Evolutionary conservation across 805 yeast species (phyloP).

Genomic region (Candida golubevii): DNA sequence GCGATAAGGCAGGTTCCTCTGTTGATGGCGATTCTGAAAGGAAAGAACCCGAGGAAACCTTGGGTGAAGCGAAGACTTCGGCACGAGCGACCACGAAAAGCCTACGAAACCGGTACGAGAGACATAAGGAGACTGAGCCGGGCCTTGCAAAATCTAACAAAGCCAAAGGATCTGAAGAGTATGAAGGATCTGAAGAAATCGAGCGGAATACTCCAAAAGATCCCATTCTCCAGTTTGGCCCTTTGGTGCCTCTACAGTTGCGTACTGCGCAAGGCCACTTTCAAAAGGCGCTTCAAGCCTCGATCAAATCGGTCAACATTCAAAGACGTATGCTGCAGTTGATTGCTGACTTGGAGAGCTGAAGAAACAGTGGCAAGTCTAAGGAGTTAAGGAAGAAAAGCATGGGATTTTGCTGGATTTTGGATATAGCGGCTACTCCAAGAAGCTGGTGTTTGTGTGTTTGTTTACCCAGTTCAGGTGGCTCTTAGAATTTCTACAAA

Average conservation of each 20-base stretch:
- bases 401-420: too few relatives aligned
- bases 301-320: constrained; percentile 21
- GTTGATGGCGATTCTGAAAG: not conserved
- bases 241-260: constrained; percentile 41
- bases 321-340: constrained; percentile 15
- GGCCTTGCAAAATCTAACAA: not conserved
- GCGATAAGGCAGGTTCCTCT: not conserved
- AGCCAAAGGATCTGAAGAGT: not conserved
- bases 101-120: not conserved
- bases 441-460: too few relatives aligned
- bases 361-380: too few relatives aligned
- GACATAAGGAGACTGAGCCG: not conserved
- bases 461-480: too few relatives aligned
- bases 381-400: too few relatives aligned
- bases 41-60: not conserved
- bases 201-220: constrained; percentile 7
- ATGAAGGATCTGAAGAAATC: not conserved
- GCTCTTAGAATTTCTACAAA: too few relatives aligned
- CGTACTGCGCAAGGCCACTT: constrained; percentile 38
- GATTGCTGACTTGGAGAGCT: not conserved
- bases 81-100: not conserved
- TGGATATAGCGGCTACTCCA: too few relatives aligned
- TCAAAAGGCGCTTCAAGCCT: constrained; percentile 23
- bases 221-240: constrained; percentile 44
- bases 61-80: too few relatives aligned